These are phyloP conservation scores for Quercus mongolica DNA, from an alignment of 306 rosid species.

Conservation along the genomic window DNA sequence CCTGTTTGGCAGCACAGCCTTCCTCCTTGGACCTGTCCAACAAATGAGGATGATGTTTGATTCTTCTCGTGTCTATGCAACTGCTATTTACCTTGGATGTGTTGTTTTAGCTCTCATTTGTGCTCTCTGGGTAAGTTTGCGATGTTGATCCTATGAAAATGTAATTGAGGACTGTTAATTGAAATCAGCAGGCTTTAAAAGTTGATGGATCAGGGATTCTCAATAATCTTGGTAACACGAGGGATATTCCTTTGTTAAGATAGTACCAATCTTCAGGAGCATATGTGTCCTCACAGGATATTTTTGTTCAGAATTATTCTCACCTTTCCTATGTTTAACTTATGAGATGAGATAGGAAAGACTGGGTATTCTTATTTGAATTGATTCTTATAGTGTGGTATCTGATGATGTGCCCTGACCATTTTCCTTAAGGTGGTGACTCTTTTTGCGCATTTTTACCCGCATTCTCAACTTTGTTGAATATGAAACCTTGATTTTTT, in stretches of 20 bases:
- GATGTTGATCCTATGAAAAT: neutral
- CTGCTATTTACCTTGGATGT: conserved; percentile 81
- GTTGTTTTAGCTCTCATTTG: conserved; percentile 82
- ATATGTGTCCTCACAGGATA: neutral
- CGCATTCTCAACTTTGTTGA: neutral
- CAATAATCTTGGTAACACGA: too few species aligned
- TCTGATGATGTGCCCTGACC: neutral
- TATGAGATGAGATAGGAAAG: conserved; percentile 2
- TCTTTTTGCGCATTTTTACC: neutral
- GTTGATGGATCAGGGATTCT: neutral
- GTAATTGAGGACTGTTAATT: neutral
- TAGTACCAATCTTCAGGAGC: neutral
- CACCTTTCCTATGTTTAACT: neutral
- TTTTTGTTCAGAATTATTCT: neutral
- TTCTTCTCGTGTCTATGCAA: conserved; percentile 68
- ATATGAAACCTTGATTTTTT: neutral
- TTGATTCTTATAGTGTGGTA: neutral
- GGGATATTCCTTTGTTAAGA: neutral
- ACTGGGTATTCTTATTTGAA: neutral
- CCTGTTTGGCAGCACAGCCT: conserved; percentile 82
- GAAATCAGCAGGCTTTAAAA: neutral
- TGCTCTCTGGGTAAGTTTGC: conserved; percentile 74
- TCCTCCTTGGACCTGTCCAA: conserved; percentile 76
- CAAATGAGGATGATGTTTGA: conserved; percentile 90
- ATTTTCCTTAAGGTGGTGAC: neutral